These are phyloP conservation scores for Lyophyllum shimeji DNA, from an alignment of 768 basidiomycete species.

Conservation along the genomic window DNA sequence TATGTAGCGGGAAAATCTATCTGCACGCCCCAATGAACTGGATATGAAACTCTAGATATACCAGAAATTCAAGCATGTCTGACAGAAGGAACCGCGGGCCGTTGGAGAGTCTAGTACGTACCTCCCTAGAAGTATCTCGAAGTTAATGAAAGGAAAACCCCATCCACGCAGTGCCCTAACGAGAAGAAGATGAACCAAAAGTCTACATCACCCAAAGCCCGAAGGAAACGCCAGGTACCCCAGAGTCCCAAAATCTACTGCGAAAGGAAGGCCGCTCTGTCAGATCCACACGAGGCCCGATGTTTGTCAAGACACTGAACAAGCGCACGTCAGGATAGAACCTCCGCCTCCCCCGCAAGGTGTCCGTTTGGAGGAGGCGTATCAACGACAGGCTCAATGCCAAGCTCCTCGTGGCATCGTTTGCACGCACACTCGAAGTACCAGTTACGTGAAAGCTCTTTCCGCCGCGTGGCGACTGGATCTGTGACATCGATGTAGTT, in stretches of 20 bases:
- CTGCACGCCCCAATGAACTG: neutral
- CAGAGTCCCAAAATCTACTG: neutral
- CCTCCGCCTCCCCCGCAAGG: conserved; percentile 1
- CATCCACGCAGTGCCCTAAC: too few relatives aligned
- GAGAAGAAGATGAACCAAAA: neutral
- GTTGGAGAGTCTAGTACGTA: too few relatives aligned
- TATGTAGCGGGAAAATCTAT: neutral
- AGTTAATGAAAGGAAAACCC: too few relatives aligned
- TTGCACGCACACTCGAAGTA: conserved; percentile 54
- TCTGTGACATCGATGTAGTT: conserved; percentile 48
- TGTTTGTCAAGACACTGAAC: conserved; percentile 1
- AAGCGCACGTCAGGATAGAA: conserved; percentile 3
- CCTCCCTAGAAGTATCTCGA: too few relatives aligned
- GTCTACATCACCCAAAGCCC: neutral
- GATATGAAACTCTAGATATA: neutral
- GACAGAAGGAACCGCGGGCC: neutral
- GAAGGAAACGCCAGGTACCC: neutral
- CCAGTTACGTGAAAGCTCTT: conserved; percentile 48
- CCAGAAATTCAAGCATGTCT: too few relatives aligned
- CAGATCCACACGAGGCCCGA: conserved; percentile 6
- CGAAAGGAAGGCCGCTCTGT: neutral
- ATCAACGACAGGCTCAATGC: neutral
- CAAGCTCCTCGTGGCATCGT: conserved; percentile 38
- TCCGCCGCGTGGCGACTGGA: conserved; percentile 33
- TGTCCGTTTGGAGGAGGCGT: neutral